phyloP scores from a whole-genome alignment of 139 green algal genomes.

The Picochlorum sp. region DNA sequence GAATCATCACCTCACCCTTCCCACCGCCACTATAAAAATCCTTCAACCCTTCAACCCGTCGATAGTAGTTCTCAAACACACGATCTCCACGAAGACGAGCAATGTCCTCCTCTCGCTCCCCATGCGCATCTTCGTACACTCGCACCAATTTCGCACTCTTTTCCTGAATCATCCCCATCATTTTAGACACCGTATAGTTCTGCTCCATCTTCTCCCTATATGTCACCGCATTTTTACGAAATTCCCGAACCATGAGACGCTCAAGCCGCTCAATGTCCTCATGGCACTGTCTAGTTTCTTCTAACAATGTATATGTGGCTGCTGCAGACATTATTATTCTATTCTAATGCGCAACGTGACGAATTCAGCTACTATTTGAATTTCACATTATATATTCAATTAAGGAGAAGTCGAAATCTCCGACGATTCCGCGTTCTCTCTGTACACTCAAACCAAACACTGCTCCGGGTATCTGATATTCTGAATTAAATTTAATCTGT shows the following conservation, averaged over 20 bases:
- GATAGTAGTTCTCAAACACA: constrained; percentile 72
- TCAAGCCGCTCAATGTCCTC: constrained; percentile 91
- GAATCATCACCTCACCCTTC: not conserved
- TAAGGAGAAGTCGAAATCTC: no score
- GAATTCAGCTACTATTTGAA: no score
- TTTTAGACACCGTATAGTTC: constrained; percentile 66
- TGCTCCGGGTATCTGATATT: no score
- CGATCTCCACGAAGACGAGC: constrained; percentile 59
- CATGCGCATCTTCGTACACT: constrained; percentile 85
- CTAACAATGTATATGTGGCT: constrained; percentile 82
- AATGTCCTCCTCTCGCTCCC: constrained; percentile 80
- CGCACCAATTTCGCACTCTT: constrained; percentile 67
- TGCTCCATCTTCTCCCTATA: constrained; percentile 73
- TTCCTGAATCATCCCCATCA: constrained; percentile 73
- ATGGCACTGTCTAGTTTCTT: constrained; percentile 81
- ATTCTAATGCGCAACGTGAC: no score
- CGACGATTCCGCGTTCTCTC: no score
- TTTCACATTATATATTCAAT: no score
- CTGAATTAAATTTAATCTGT: no score
- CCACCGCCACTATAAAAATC: constrained; percentile 74
- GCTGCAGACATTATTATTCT: not conserved
- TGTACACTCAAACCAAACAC: no score
- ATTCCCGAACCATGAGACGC: constrained; percentile 70
- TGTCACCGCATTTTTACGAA: constrained; percentile 60
- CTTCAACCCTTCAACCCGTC: constrained; percentile 80